phyloP scores from a whole-genome alignment of 1,284 basidiomycete species.

The Lentinus polychrous region DNA sequence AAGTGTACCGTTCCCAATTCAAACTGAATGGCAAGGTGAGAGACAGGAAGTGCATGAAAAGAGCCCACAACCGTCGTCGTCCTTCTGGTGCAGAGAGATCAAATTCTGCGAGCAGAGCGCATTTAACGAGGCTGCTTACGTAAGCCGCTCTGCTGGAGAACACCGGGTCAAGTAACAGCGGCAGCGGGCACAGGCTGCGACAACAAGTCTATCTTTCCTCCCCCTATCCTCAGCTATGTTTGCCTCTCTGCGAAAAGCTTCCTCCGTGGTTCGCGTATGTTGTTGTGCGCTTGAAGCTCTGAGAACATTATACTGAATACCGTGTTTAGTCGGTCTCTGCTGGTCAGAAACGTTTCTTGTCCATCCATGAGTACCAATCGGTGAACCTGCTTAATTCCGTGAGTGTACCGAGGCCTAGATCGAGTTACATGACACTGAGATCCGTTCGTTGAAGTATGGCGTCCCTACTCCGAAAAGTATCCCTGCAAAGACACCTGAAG shows the following conservation, averaged over 20 bases:
- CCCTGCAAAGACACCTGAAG: slow-evolving; percentile 82
- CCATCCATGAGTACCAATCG: slow-evolving; percentile 98
- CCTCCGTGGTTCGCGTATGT: slow-evolving; percentile 56
- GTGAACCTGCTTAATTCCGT: slow-evolving; percentile 93
- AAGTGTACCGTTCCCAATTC: slow-evolving; percentile 34
- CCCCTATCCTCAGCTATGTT: slow-evolving; percentile 39
- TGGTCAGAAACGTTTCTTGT: slow-evolving; percentile 88
- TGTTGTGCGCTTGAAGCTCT: not conserved
- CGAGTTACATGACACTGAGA: not conserved
- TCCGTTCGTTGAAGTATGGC: slow-evolving; percentile 63
- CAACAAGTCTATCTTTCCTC: slow-evolving; percentile 7
- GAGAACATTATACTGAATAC: slow-evolving; percentile 1
- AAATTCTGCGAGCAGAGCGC: not conserved
- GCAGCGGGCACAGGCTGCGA: not conserved
- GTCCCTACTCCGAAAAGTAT: slow-evolving; percentile 94
- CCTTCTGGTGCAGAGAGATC: slow-evolving; percentile 42
- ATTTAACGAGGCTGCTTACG: not conserved
- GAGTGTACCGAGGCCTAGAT: slow-evolving; percentile 18
- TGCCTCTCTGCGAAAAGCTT: slow-evolving; percentile 52
- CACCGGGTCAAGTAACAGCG: not conserved
- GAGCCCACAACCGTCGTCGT: slow-evolving; percentile 63
- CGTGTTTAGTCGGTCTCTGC: slow-evolving; percentile 50
- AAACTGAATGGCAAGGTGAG: slow-evolving; percentile 42
- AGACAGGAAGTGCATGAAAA: slow-evolving; percentile 55
- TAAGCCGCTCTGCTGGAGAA: not conserved